Base-by-base conservation (phyloP, 2,329 filamentous ascomycete genomes). In the Cephalotrichum gorgonifer region DNA sequence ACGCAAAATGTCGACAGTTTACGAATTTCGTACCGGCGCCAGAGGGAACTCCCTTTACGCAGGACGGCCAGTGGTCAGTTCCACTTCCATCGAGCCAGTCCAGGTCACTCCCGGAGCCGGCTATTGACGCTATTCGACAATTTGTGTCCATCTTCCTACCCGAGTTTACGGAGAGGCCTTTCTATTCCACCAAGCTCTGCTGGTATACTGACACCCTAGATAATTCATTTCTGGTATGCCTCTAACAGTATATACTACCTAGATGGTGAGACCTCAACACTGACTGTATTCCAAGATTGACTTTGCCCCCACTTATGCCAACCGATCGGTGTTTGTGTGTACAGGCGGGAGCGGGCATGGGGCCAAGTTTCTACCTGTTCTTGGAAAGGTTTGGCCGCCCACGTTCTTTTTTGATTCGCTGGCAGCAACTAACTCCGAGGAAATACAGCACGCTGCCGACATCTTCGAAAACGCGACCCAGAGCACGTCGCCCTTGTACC, bases 171-270 rank as follows among this genome's bases (percentile, higher is more conserved):
- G 35, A 50, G 3, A 46, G 47, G 2, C 55, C 56, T 3, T 62
- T 63, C 44, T 42, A 56, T 41, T 58, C 55, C 5, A 60, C 54
- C 2, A 62, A 59, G 38, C 43, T 62, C 3, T 65, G 62, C 53
- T 65, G 63, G 62, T 64, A 65, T 52, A 65, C 59, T 2, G 63
- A 64, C 47, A 60, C 59, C 1, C 53, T 64, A 20, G 63, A 65
- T 48, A 64, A 63, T 52, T 59, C 59, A 11, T 62, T 64, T 22
- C 49, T 61, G 22, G 57, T 58, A 52, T 15, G 53, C 44, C 2
- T 11, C n/a, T n/a, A n/a, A n/a, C 11, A 43, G 42, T 20, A 14
- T 7, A 7, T 3, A 17, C 11, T 6, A 4, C 9, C 11, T 17
- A 11, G 2, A 9, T 20, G n/a, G 12, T 33, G n/a, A n/a, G n/a